Base-by-base conservation (phyloP, 352 stramenopile species). In the Stephanocyclus meneghinianus region DNA sequence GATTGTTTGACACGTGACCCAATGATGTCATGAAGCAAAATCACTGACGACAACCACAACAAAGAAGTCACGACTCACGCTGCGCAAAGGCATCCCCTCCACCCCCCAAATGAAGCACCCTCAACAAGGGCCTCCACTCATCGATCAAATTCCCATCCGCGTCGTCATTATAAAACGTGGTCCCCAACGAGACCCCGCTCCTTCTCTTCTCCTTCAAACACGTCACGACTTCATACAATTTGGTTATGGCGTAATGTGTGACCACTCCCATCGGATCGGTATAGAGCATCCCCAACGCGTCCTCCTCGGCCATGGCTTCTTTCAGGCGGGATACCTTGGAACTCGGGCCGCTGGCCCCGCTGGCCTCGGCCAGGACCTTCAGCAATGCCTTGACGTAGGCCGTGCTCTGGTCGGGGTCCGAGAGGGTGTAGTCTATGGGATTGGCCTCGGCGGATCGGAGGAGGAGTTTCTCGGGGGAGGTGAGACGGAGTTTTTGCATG, bases 361-460 rank as follows among this genome's bases (percentile, higher is more conserved):
- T 78, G 72, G 69, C 83, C 76, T 87, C 74, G 29, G 73, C 74
- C 26, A 91, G 51, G 26, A 91, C 74, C 76, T 90, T 91, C 32
- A 91, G 63, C 21, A 91, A 44, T 2, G 87, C 57, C 29, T 81
- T 81, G 29, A 82, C 76, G 71, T 90, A 91, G 10, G 72, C 64
- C 42, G 71, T 74, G 62, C 77, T 83, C 37, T 91, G 83, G 1
- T 84, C 81, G 11, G 45, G 40, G 26, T 89, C 84, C 18, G 42
- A 76, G 21, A 91, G 59, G 5, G 83, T 90, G 50, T 91, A 91
- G 61, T 91, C 86, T 15, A 91, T 63, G 7, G 81, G 78, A 55
- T 91, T 89, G 68, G 85, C 74, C 63, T 91, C 86, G 35, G 71
- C 86, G 42, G 68, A 75, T 48, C 78, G 81, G 9, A 91, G 71